These are phyloP conservation scores for Albifimbria verrucaria DNA, from an alignment of 2,329 filamentous ascomycete genomes.

Conservation along the genomic window DNA sequence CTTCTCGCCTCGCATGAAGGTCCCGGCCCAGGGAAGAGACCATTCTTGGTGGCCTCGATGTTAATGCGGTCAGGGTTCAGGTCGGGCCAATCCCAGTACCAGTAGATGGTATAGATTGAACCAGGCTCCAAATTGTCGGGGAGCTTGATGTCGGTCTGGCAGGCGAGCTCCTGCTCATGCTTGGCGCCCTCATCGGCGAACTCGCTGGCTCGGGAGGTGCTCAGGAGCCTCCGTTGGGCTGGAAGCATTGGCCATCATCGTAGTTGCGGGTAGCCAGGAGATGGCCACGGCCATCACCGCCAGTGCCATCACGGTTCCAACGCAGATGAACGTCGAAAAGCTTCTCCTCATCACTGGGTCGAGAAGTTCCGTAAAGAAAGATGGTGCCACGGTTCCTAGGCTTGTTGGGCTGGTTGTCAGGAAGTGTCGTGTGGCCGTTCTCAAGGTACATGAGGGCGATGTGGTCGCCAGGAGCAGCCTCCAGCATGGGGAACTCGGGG, in stretches of 20 bases:
- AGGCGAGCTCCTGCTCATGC: constrained; percentile 63
- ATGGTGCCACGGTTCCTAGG: constrained; percentile 67
- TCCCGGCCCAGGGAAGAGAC: constrained; percentile 40
- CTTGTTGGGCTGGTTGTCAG: constrained; percentile 54
- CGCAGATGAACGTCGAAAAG: constrained; percentile 64
- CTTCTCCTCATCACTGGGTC: constrained; percentile 50
- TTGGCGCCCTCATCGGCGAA: constrained; percentile 51
- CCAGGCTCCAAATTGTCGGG: constrained; percentile 62
- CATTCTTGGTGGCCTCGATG: constrained; percentile 32
- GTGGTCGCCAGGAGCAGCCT: constrained; percentile 56
- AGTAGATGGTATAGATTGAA: constrained; percentile 78
- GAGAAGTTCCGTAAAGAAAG: constrained; percentile 68
- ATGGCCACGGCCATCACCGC: constrained; percentile 73
- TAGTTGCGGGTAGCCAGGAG: constrained; percentile 77
- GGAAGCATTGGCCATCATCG: constrained; percentile 89
- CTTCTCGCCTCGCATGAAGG: constrained; percentile 35
- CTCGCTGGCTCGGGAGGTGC: constrained; percentile 52
- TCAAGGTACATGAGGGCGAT: constrained; percentile 68
- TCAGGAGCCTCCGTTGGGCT: constrained; percentile 64
- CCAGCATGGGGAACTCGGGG: constrained; percentile 59
- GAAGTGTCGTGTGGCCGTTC: constrained; percentile 71
- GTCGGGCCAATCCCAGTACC: constrained; percentile 94
- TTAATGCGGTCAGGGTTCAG: constrained; percentile 42
- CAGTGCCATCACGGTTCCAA: constrained; percentile 79
- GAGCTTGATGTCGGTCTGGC: constrained; percentile 77